Evolutionary conservation across 164 flowering plant genomes (phyloP), one percentile per base, ranked within the genome.

Genomic region (Warburgia ugandensis): DNA sequence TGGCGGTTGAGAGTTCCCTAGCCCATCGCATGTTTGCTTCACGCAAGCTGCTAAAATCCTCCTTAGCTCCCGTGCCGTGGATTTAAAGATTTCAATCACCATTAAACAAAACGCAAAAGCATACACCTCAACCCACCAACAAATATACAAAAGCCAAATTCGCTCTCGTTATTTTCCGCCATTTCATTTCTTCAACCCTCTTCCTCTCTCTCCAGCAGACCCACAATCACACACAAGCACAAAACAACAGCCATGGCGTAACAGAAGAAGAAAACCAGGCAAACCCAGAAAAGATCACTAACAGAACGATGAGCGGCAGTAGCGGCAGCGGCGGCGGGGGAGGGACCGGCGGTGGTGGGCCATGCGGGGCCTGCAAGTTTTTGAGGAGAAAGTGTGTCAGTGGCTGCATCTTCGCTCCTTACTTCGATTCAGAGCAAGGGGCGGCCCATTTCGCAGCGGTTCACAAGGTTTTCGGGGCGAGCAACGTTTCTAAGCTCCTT

Each of bases 321-420:
- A 68, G 67, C 37, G 22, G 65, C 9, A 43, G 60, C 30, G 50
- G 71, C 6, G 56, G 64, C 2, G 73, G 76, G 0, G 47, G 77
- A 0, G 46, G 81, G 1, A 60, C 77, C 0, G 62, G 73, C 0
- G 77, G 82, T 3, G 71, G 75, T 0, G 97, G 97, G 17, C 97
- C 97, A 1, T 90, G 97, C 36, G 97, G 96, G 21, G 97, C 97
- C 31, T 91, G 97, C 78, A 91, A 91, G 71, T 91, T 91, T 46
- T 39, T 91, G 62, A 62, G 97, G 61, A 66, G 97, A 54, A 91
- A 86, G 67, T 91, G 97, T 36, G 87, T 86, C 43, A 62, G 66
- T 1, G 96, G 89, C 12, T 91, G 97, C 45, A 78, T 86, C 26
- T 91, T 91, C 42, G 97, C 97, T 7, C 96, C 96, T 0, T 91